phyloP scores from a whole-genome alignment of 495 filamentous ascomycete species.

The Lentithecium fluviatile region DNA sequence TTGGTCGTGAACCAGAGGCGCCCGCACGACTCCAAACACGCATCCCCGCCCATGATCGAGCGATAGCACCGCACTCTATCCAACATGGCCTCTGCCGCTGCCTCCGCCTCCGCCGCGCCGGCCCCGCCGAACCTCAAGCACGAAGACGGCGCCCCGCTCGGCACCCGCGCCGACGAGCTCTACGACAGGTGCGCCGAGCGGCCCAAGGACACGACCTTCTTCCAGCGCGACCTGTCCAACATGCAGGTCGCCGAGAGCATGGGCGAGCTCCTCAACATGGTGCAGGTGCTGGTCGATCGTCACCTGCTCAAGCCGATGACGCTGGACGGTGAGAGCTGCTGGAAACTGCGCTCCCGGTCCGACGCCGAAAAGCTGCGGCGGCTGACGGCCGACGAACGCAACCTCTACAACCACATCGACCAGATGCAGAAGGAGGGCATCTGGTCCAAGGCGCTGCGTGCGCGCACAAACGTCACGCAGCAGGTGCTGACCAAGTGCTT shows the following conservation, averaged over 20 bases:
- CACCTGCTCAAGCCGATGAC: constrained; percentile 33
- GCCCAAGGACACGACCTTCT: constrained; percentile 32
- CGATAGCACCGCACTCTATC: background rate
- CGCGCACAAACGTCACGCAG: constrained; percentile 73
- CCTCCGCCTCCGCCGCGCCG: background rate
- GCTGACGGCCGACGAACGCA: constrained; percentile 60
- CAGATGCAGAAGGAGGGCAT: constrained; percentile 75
- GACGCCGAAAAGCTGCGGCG: constrained; percentile 32
- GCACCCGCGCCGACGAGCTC: constrained; percentile 17
- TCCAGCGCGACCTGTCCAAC: constrained; percentile 37
- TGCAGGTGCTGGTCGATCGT: constrained; percentile 22
- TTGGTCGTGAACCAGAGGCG: no score
- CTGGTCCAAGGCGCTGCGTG: constrained; percentile 80
- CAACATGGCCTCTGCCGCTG: constrained; percentile 5
- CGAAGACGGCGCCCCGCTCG: background rate
- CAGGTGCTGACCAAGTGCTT: constrained; percentile 70
- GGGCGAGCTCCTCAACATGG: constrained; percentile 15
- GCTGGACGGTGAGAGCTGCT: constrained; percentile 32
- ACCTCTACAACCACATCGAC: constrained; percentile 85
- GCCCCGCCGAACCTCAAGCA: background rate
- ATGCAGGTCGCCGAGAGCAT: constrained; percentile 32
- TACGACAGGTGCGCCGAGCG: constrained; percentile 34
- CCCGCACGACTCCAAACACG: background rate
- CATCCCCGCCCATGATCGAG: background rate
- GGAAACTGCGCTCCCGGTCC: constrained; percentile 26